A percentile compares a stretch with the other conserved stretches of the same genome.
These are phyloP conservation scores for Guadua angustifolia DNA, from an alignment of 176 grass and related monocot genomes.

Conservation along the genomic window DNA sequence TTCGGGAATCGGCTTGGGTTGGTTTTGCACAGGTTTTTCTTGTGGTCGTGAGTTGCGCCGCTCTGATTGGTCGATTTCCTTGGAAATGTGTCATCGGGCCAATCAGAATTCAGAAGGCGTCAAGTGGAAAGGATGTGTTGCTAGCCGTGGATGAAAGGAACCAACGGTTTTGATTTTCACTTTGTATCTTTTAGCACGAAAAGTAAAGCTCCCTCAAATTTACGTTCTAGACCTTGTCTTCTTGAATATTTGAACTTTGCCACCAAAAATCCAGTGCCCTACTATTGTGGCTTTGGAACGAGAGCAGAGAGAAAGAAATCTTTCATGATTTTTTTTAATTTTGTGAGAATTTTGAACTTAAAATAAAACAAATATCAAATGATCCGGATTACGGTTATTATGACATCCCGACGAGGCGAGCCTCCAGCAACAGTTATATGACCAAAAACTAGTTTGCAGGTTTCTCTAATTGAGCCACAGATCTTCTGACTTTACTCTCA, in stretches of 20 bases:
- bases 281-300: not conserved
- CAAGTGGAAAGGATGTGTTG: not conserved
- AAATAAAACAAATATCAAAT: not conserved
- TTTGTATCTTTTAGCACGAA: not conserved
- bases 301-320: not conserved
- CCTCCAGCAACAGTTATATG: too few species aligned
- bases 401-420: too few species aligned
- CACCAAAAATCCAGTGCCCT: not conserved
- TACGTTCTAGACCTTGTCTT: not conserved
- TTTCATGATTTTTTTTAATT: not conserved
- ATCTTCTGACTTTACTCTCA: too few species aligned
- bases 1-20: not conserved
- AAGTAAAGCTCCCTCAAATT: not conserved
- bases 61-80: slow-evolving; percentile 36
- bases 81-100: slow-evolving; percentile 42
- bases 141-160: slow-evolving; percentile 5
- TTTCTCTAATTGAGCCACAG: too few species aligned
- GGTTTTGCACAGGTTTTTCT: not conserved
- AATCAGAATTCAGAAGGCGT: slow-evolving; percentile 35
- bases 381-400: not conserved
- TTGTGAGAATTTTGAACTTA: not conserved
- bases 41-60: not conserved
- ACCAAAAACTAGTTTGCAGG: too few species aligned
- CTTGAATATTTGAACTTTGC: not conserved
- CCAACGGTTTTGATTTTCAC: slow-evolving; percentile 2